Conservation (phyloP, 495 filamentous ascomycete genomes). For the Jackrogersella minutella region DNA sequence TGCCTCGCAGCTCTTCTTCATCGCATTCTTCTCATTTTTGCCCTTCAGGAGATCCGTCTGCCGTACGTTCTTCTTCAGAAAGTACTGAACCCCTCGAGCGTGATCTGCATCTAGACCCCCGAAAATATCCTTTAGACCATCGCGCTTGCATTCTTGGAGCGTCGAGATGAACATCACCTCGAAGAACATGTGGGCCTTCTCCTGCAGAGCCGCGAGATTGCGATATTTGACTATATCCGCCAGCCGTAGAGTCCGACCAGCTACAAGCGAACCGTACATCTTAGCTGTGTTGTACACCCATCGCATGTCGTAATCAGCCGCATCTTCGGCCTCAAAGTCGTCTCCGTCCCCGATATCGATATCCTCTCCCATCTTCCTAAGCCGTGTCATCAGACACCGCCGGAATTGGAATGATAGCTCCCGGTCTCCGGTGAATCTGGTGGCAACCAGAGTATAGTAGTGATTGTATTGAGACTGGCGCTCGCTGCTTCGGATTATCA, state of each 20-base stretch:
- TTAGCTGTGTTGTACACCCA: conserved; percentile 90
- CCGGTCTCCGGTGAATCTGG: conserved; percentile 73
- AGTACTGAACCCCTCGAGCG: conserved; percentile 75
- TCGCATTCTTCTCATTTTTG: conserved; percentile 65
- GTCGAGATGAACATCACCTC: conserved; percentile 81
- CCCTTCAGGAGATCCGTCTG: conserved; percentile 74
- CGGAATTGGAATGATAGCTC: conserved; percentile 84
- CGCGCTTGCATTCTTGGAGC: conserved; percentile 63
- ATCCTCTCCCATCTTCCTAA: conserved; percentile 81
- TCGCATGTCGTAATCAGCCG: conserved; percentile 57
- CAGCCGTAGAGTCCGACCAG: conserved; percentile 69
- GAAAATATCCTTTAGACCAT: conserved; percentile 32
- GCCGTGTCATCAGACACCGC: conserved; percentile 85
- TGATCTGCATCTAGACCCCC: conserved; percentile 59
- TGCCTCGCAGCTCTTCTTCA: conserved; percentile 76
- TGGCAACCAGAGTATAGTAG: conserved; percentile 88
- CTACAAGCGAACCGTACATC: conserved; percentile 80
- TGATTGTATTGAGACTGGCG: conserved; percentile 87
- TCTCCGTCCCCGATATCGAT: conserved; percentile 64
- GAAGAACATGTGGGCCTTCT: conserved; percentile 77
- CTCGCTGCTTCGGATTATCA: conserved; percentile 86
- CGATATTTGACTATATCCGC: conserved; percentile 71
- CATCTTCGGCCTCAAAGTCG: conserved; percentile 60
- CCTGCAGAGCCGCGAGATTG: conserved; percentile 78
- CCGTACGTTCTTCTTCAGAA: conserved; percentile 77